Base-by-base conservation (phyloP, 768 basidiomycete species). In the Leccinum truebloodii region DNA sequence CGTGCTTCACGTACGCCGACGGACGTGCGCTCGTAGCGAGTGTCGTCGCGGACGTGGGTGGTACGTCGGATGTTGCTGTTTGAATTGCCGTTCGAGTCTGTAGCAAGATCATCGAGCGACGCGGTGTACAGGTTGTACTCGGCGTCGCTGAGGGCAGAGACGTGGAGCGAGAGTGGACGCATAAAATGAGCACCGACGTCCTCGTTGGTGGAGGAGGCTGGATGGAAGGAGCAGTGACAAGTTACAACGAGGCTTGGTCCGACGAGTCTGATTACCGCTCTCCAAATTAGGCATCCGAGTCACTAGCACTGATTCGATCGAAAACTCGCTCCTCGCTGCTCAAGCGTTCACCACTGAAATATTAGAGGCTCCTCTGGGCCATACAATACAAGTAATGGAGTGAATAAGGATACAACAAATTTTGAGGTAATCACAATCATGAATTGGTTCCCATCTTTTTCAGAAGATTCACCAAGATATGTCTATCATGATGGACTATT, bases 71-170 rank as follows among this genome's bases (percentile, higher is more conserved):
- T 2, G 39, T 57, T 44, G 44, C n/a, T n/a, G 55, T 41, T 32
- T 32, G 32, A 32, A 32, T 32, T 62, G n/a, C 73, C 61, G 35
- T 69, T 64, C 48, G 71, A 70, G 61, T 77, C 77, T 10, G 74
- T 61, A 48, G 78, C 74, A 46, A 88, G 77, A 60, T 86, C 87
- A 52, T 71, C 70, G 46, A 92, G 76, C 41, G 84, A 83, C 1
- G 80, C 61, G 0, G 87, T 90, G 75, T 89, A 92, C 22, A 87
- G 70, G 14, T 77, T 71, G 71, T 91, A 92, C 71, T 92, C 90
- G 18, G 78, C 75, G 71, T 92, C 84, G 65, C 81, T 90, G 61
- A 92, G 85, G 0, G 90, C 90, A 37, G 91, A 92, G 20, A 84
- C 78, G 64, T 93, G 90, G 6, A 92, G 81, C 22, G 77, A 80